These are phyloP conservation scores for Polytrichum commune DNA, from an alignment of 225 moss, liverwort and hornwort genomes.

Conservation along the genomic window DNA sequence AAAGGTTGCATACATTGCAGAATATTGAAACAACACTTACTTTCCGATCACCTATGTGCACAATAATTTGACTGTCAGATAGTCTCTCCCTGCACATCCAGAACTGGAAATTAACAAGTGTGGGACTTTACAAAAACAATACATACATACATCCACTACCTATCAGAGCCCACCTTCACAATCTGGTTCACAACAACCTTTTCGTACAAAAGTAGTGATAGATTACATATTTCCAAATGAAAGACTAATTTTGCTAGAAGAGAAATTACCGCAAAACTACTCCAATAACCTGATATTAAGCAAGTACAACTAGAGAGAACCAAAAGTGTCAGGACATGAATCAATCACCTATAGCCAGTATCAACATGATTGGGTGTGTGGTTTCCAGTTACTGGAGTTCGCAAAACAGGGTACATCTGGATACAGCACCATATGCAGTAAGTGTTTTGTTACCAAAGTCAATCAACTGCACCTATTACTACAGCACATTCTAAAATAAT, in stretches of 20 bases:
- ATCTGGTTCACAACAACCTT: too few relatives aligned
- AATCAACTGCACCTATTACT: too few relatives aligned
- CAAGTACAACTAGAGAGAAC: slow-evolving; percentile 8
- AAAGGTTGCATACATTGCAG: too few relatives aligned
- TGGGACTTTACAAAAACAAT: too few relatives aligned
- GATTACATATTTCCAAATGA: too few relatives aligned
- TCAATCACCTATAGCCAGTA: slow-evolving; percentile 38
- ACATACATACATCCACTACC: too few relatives aligned
- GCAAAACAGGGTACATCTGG: slow-evolving; percentile 27
- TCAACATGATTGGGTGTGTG: slow-evolving; percentile 35
- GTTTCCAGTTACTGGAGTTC: slow-evolving; percentile 45
- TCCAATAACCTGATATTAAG: not conserved
- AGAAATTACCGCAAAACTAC: too few relatives aligned
- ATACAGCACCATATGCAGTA: not conserved
- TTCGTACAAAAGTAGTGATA: too few relatives aligned
- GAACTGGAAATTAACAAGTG: not conserved
- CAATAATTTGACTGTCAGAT: slow-evolving; percentile 58
- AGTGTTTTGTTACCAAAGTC: too few relatives aligned
- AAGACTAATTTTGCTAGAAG: too few relatives aligned
- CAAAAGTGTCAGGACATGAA: not conserved
- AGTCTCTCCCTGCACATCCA: slow-evolving; percentile 63
- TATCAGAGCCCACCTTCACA: too few relatives aligned
- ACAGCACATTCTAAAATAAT: too few relatives aligned
- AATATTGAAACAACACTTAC: slow-evolving; percentile 32
- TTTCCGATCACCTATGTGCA: slow-evolving; percentile 86